A percentile compares a stretch with the other conserved stretches of the same genome.
phyloP scores from a whole-genome alignment of 176 grass and related monocot species.

The Hordeum marinum region DNA sequence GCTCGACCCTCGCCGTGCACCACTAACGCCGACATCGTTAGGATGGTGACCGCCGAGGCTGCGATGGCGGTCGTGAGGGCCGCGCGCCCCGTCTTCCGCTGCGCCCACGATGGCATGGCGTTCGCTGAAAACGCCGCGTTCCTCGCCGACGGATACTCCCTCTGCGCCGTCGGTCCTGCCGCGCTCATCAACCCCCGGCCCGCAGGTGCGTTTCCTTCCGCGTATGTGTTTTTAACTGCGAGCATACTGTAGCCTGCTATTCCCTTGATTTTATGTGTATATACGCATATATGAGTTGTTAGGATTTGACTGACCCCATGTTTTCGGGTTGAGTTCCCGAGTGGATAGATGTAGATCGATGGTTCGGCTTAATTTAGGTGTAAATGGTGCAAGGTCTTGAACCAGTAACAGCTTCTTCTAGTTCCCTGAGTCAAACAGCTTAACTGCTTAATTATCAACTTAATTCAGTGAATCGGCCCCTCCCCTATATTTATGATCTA shows the following conservation, averaged over 20 bases:
- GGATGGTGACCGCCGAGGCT: conserved; percentile 49
- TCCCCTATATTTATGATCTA: not conserved
- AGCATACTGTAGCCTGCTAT: no score
- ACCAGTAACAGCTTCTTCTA: no score
- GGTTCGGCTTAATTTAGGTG: no score
- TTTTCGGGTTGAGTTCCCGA: not conserved
- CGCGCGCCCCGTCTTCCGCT: conserved; percentile 52
- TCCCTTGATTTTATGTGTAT: no score
- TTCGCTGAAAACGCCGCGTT: conserved; percentile 75
- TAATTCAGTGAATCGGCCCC: not conserved
- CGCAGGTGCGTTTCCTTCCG: not conserved
- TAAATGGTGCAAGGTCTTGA: no score
- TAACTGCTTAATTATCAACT: not conserved
- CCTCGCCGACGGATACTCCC: conserved; percentile 63
- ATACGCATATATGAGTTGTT: not conserved
- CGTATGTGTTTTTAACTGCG: no score
- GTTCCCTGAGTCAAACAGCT: not conserved
- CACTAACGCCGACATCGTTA: not conserved
- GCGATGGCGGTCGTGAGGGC: conserved; percentile 61
- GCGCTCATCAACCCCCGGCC: conserved; percentile 42
- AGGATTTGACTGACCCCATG: not conserved
- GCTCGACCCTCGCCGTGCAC: not conserved
- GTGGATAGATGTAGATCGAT: not conserved
- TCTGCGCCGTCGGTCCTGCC: conserved; percentile 45
- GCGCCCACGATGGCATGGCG: conserved; percentile 66